phyloP scores from a whole-genome alignment of 768 basidiomycete species.

The Leucocoprinus leucothites region DNA sequence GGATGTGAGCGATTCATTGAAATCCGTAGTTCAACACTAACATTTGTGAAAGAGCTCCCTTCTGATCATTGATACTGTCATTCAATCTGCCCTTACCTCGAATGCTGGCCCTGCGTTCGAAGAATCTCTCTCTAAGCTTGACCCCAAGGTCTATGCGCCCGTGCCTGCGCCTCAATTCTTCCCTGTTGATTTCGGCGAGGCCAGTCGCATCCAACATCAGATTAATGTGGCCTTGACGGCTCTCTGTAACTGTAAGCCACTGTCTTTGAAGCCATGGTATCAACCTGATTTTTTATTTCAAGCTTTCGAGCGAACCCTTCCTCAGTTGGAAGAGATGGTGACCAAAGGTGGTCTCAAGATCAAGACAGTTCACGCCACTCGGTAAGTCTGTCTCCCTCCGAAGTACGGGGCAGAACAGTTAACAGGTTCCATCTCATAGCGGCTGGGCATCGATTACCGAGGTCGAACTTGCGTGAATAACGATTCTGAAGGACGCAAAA shows the following conservation, averaged over 20 bases:
- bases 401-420: background rate
- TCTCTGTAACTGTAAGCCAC: slow-evolving; percentile 29
- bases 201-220: slow-evolving; percentile 33
- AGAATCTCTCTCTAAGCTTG: slow-evolving; percentile 25
- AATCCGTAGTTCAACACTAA: background rate
- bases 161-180: slow-evolving; percentile 32
- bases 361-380: slow-evolving; percentile 35
- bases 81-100: slow-evolving; percentile 32
- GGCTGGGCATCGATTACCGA: slow-evolving; percentile 28
- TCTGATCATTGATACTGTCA: slow-evolving; percentile 34
- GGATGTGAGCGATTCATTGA: slow-evolving; percentile 20
- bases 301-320: slow-evolving; percentile 34
- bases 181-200: slow-evolving; percentile 35
- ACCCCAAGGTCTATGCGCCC: slow-evolving; percentile 28
- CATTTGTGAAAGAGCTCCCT: slow-evolving; percentile 25
- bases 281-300: slow-evolving; percentile 8
- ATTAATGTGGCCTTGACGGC: slow-evolving; percentile 36
- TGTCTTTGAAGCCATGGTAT: background rate
- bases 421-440: background rate
- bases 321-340: slow-evolving; percentile 35
- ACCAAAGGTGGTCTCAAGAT: slow-evolving; percentile 32
- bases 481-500: no score
- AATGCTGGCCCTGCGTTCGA: slow-evolving; percentile 16
- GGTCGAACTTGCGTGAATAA: slow-evolving; percentile 24
- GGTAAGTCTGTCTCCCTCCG: slow-evolving; percentile 20